Percentiles rank a stretch among this genome's conserved stretches.
Evolutionary conservation across 2,329 filamentous ascomycete species (phyloP).

Genomic region (Plectosphaerella sp.): DNA sequence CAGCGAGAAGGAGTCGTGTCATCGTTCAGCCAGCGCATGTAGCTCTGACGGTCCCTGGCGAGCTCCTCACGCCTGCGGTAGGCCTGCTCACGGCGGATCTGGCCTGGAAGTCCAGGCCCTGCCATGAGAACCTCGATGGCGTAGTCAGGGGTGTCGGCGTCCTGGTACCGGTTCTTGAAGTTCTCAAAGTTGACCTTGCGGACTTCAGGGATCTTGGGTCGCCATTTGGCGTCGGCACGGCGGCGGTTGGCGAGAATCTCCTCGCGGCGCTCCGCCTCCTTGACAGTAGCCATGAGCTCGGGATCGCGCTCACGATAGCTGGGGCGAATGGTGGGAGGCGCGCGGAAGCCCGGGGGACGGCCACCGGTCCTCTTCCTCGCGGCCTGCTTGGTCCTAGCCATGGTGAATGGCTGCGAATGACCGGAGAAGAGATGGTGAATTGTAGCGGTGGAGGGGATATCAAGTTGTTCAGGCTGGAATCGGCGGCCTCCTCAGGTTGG

Average conservation of each 20-base stretch:
- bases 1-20: slow-evolving; percentile 4
- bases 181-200: slow-evolving; percentile 14
- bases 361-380: background rate
- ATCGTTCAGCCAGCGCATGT: slow-evolving; percentile 11
- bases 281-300: slow-evolving; percentile 23
- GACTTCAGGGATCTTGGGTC: slow-evolving; percentile 34
- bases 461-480: background rate
- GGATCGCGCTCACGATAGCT: slow-evolving; percentile 20
- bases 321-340: background rate
- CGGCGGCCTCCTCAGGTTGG: too few relatives aligned
- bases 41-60: slow-evolving; percentile 26
- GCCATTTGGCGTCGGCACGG: slow-evolving; percentile 31
- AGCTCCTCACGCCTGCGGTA: slow-evolving; percentile 29
- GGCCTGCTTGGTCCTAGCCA: background rate
- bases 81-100: slow-evolving; percentile 33
- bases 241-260: slow-evolving; percentile 28
- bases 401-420: background rate
- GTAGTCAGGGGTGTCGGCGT: slow-evolving; percentile 14
- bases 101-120: slow-evolving; percentile 21
- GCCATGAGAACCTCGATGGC: slow-evolving; percentile 15
- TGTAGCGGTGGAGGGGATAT: background rate
- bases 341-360: background rate
- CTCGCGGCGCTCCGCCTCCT: slow-evolving; percentile 30
- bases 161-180: slow-evolving; percentile 17
- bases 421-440: background rate